A percentile compares a stretch with the other conserved stretches of the same genome.
Conservation (phyloP, 306 rosid genomes). For the Corylus americana region DNA sequence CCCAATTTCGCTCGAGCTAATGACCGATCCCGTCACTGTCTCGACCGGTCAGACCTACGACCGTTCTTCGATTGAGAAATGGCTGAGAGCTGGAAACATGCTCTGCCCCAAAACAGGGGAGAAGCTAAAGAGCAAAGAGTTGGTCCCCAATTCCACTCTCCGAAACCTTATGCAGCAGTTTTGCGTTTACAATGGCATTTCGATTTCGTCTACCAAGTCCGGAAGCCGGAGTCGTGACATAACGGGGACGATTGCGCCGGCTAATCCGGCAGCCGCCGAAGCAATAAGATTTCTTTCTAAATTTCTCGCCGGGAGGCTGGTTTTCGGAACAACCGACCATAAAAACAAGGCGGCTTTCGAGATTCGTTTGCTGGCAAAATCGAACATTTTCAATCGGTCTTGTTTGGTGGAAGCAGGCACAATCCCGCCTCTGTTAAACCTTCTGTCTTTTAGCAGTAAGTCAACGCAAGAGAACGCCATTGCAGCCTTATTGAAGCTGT, state of each 20-base stretch:
- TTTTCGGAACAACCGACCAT: constrained; percentile 52
- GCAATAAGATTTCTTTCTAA: constrained; percentile 57
- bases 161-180: constrained; percentile 54
- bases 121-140: constrained; percentile 46
- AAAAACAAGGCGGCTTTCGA: constrained; percentile 74
- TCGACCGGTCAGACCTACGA: constrained; percentile 95
- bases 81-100: constrained; percentile 70
- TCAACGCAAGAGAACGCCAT: constrained; percentile 57
- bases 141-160: constrained; percentile 64
- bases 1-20: constrained; percentile 76
- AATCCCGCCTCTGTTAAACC: constrained; percentile 51
- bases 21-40: constrained; percentile 85
- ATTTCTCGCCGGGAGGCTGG: constrained; percentile 51
- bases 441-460: constrained; percentile 31
- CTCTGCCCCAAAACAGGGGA: constrained; percentile 88
- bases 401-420: constrained; percentile 65
- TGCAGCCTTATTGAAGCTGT: constrained; percentile 70
- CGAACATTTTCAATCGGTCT: constrained; percentile 63
- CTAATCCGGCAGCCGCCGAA: constrained; percentile 46
- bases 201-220: constrained; percentile 18
- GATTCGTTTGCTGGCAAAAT: constrained; percentile 62
- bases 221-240: constrained; percentile 34
- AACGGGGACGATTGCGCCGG: constrained; percentile 34
- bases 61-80: constrained; percentile 66
- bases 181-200: constrained; percentile 46